Percentiles rank a stretch among this genome's conserved stretches.
Evolutionary conservation across 2,329 filamentous ascomycete genomes (phyloP).

Genomic region (Didymella pinodella): DNA sequence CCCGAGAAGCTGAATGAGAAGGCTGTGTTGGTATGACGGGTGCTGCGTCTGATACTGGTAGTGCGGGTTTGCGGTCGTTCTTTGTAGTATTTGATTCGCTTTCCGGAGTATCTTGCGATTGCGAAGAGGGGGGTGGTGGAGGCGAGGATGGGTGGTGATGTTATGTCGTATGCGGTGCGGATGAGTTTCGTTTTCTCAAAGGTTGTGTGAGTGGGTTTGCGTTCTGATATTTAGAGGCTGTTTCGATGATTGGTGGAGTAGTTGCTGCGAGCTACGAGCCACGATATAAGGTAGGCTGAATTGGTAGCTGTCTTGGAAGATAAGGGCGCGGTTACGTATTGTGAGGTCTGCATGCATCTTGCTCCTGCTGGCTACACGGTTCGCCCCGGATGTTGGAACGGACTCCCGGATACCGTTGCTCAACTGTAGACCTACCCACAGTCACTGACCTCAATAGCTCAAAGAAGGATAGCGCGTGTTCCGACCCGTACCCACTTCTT

Average conservation of each 20-base stretch:
- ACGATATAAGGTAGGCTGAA: too few relatives aligned
- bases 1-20: conserved; percentile 47
- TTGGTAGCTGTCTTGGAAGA: too few relatives aligned
- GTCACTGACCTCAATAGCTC: not conserved
- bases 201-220: not conserved
- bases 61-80: conserved; percentile 46
- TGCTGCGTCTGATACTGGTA: conserved; percentile 52
- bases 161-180: not conserved
- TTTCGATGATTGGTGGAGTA: too few relatives aligned
- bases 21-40: conserved; percentile 47
- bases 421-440: not conserved
- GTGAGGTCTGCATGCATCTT: too few relatives aligned
- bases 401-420: too few relatives aligned
- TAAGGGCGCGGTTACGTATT: too few relatives aligned
- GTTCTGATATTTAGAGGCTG: too few relatives aligned
- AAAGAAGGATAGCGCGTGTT: not conserved
- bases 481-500: not conserved
- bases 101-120: conserved; percentile 19
- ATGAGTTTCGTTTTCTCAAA: not conserved
- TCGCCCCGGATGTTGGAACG: too few relatives aligned
- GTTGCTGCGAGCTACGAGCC: too few relatives aligned
- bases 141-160: not conserved
- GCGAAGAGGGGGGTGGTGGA: conserved; percentile 24
- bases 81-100: conserved; percentile 48
- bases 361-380: too few relatives aligned